These are phyloP conservation scores for Trametes hirsuta DNA, from an alignment of 1,284 basidiomycete species.

Conservation along the genomic window DNA sequence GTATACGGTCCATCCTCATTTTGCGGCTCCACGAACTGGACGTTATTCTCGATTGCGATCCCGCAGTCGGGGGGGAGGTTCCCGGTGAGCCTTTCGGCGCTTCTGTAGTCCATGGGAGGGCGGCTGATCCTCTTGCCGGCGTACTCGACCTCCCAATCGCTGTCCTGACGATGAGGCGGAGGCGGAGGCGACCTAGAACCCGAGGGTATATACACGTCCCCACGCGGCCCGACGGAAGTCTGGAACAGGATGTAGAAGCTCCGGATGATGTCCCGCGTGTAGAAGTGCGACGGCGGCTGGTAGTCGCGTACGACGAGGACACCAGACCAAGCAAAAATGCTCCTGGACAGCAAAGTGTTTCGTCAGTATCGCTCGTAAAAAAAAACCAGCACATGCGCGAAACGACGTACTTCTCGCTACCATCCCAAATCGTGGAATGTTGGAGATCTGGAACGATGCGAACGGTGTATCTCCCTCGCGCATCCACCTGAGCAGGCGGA, in stretches of 20 bases:
- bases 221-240: neutral
- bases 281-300: neutral
- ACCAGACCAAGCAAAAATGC: neutral
- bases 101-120: too few species aligned
- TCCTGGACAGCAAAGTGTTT: neutral
- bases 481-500: neutral
- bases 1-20: neutral
- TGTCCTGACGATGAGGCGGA: neutral
- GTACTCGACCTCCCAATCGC: neutral
- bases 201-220: neutral
- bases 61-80: neutral
- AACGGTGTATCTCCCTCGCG: neutral
- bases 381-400: too few species aligned
- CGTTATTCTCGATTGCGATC: neutral
- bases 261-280: neutral
- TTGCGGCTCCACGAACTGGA: neutral
- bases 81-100: too few species aligned
- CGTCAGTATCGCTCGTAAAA: neutral
- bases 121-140: neutral
- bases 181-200: neutral
- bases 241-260: slow-evolving; percentile 1
- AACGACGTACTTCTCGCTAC: neutral
- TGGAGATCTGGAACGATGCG: neutral
- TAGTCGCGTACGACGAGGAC: neutral
- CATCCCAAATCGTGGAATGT: slow-evolving; percentile 5